Evolutionary conservation across 1,284 basidiomycete species (phyloP), one percentile per base, ranked within the genome.

Genomic region (Termitomyces sp.): DNA sequence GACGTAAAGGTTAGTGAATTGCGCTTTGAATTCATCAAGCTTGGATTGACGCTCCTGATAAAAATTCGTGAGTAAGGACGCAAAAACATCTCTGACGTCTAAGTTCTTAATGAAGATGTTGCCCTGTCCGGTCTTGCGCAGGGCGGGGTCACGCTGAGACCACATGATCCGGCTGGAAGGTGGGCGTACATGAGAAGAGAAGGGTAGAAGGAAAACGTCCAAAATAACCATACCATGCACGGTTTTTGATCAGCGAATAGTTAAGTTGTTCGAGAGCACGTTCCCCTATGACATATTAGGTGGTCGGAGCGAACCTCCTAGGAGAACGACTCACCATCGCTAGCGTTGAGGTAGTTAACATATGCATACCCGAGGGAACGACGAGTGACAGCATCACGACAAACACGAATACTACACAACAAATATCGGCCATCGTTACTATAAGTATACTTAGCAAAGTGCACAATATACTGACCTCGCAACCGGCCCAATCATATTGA

Each of bases 101-200:
- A 99, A 79, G 79, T 99, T 99, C 82, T 99, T 99, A 81, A 99
- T 99, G 79, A 99, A 99, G 70, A 99, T 96, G 77, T 99, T 99
- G 74, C 97, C 97, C 78, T 98, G 94, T 63, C 95, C 95, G 62
- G 95, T 98, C 85, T 99, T 98, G 76, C 97, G 94, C 68, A 99
- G 86, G 65, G 94, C 92, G 60, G 97, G 97, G 80, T 99, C 97
- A 72, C 97, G 93, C 84, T 99, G 96, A 68, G 95, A 98, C 95
- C 97, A 98, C 97, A 99, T 99, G 81, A 99, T 99, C 68, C 97
- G 94, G 82, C 89, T 92, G 63, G 58, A 44, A 50, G 40, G 26
- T 19, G 30, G 36, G 41, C 30, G 5, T 40, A 13, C 10, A 52
- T 43, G 21, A 50, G 6, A 48, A 54, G 21, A 50, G 6, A 48